Base-by-base conservation (phyloP, 805 yeast genomes). In the Monosporozyma servazzii region DNA sequence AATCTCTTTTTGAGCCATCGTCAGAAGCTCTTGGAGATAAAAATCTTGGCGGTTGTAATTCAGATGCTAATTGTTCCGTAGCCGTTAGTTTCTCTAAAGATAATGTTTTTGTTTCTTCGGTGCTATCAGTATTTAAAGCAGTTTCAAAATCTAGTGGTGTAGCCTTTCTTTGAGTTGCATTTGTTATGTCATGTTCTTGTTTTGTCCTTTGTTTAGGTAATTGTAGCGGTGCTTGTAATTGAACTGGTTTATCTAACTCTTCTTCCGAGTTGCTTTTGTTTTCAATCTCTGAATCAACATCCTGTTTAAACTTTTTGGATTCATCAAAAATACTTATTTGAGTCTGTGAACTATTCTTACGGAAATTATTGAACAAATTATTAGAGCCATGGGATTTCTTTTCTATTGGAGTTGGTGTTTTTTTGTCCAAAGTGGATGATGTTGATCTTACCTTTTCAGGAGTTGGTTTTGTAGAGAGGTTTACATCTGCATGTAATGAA, bases 351-450 rank as follows among this genome's bases (percentile, higher is more conserved):
- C 21, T 48, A 27, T 44, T 54, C 7, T 51, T 43, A 23, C 54
- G 51, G 23, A 66, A 60, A 8, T 58, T 55, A 47, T 58, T 60
- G 37, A 66, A 66, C 18, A 66, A 56, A 30, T 63, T 63, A n/a
- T 52, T 61, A 30, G 60, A 63, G 45, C 68, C 65, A 23, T 56
- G 60, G 2, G 69, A 64, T 48, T 60, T 64, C 33, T 60, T 62
- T 0, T 60, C 53, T 1, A 60, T 40, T 29, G 58, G 59, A 27
- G 21, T 3, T 3, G 21, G 11, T 40, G 40, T 2, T 17, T 45
- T 18, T 8, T 21, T 36, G 21, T 45, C 37, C 13, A 33, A 2
- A 3, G 39, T 45, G 1, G 48, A 17, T 2, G 48, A 30, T 8
- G 29, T 8, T 15, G 29, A n/a, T 5, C 44, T 11, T 21, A 8